Percentiles rank a stretch among this genome's conserved stretches.
phyloP scores from a whole-genome alignment of 345 rosid species.

The Corchorus capsularis region DNA sequence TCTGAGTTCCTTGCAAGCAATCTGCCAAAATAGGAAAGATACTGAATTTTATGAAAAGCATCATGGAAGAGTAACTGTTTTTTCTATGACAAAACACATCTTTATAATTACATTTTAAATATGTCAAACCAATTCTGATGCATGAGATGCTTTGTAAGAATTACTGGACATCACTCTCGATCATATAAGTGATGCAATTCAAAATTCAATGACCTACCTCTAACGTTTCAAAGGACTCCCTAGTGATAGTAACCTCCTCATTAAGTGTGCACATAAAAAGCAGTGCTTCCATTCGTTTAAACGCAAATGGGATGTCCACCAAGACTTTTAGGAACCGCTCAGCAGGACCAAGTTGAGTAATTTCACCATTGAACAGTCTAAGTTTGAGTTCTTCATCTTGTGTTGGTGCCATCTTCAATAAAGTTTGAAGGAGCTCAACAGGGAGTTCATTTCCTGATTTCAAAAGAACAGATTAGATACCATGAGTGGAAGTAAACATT shows the following conservation, averaged over 20 bases:
- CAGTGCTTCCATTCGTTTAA: slow-evolving; percentile 81
- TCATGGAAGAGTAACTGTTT: neutral
- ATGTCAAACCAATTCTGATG: slow-evolving; percentile 1
- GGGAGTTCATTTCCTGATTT: slow-evolving; percentile 94
- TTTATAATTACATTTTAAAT: neutral
- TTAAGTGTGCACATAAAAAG: slow-evolving; percentile 83
- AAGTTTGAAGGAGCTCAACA: slow-evolving; percentile 69
- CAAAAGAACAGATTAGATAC: slow-evolving; percentile 31
- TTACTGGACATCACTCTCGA: neutral
- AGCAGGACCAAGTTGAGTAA: slow-evolving; percentile 86
- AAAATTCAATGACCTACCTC: slow-evolving; percentile 53
- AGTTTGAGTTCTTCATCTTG: slow-evolving; percentile 96
- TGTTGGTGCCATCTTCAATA: slow-evolving; percentile 95
- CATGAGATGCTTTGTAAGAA: neutral
- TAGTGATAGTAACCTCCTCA: slow-evolving; percentile 67
- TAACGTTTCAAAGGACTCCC: slow-evolving; percentile 73
- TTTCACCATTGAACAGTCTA: slow-evolving; percentile 73
- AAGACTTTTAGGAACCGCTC: slow-evolving; percentile 89
- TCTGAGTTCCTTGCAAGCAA: slow-evolving; percentile 86
- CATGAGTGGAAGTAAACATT: slow-evolving; percentile 11
- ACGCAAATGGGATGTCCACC: slow-evolving; percentile 85
- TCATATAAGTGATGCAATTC: slow-evolving; percentile 15
- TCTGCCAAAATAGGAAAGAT: slow-evolving; percentile 39
- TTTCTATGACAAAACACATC: slow-evolving; percentile 3
- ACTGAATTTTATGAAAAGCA: slow-evolving; percentile 4